Base-by-base conservation (phyloP, 106 monocot genomes). In the Phalaenopsis aphrodite region DNA sequence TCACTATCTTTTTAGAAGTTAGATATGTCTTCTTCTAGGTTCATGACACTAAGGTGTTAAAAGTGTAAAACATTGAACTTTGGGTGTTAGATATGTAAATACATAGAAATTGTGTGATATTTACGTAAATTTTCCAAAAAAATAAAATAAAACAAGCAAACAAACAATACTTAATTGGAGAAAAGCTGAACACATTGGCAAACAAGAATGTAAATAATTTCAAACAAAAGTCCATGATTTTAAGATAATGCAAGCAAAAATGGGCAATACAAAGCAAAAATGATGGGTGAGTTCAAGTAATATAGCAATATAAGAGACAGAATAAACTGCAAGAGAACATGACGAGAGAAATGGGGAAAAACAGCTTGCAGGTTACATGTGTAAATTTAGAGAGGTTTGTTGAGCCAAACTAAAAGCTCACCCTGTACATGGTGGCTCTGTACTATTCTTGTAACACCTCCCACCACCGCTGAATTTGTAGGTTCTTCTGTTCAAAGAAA, bases 361-460 rank as follows among this genome's bases (percentile, higher is more conserved):
- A 37, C 8, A 68, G 4, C 30, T 68, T 36, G 68, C 68, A 11
- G 8, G 68, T 30, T 37, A 23, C 68, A 30, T 5, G 74, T 41
- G 45, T 57, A 57, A 57, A 57, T 9, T 17, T 19, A 1, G 61
- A 21, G 21, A 61, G 61, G n/a, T 61, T 61, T 61, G 61, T 61
- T 61, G 61, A 21, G n/a, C 10, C 21, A 4, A 61, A 61, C 21
- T 18, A 61, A 61, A 61, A 58, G 21, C 82, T 17, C 72, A 94
- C 93, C 95, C 95, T 37, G 92, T 87, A 73, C 95, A 95, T 18
- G 93, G 95, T 77, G 95, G 95, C 41, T 75, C 81, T 14, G 95
- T 91, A 75, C 93, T 93, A 80, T 93, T 93, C 85, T 82, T 84
- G 45, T 90, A 87, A 86, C 95, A 95, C 79, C 93, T 78, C 1